These are phyloP conservation scores for Barnettozyma sp. DNA, from an alignment of 805 yeast genomes.

Conservation along the genomic window DNA sequence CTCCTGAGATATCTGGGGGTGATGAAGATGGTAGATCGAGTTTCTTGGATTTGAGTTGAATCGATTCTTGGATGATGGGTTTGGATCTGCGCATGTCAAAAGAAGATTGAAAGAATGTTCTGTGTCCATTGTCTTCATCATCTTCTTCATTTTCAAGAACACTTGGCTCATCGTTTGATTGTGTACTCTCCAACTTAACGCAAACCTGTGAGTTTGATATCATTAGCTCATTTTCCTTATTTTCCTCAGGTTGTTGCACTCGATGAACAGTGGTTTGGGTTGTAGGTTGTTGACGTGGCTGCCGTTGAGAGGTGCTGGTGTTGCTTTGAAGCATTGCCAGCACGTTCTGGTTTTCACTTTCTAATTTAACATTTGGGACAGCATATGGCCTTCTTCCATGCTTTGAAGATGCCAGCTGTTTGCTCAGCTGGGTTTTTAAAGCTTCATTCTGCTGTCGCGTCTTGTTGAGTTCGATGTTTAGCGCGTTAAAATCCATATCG, in stretches of 20 bases:
- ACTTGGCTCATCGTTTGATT: conserved; percentile 8
- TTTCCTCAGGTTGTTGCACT: neutral
- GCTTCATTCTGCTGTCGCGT: conserved; percentile 2
- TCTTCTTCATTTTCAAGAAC: conserved; percentile 4
- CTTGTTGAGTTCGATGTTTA: conserved; percentile 8
- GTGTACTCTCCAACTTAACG: conserved; percentile 4
- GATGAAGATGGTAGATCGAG: conserved; percentile 13
- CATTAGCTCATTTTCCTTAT: conserved; percentile 3
- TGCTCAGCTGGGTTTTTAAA: neutral
- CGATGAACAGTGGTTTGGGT: neutral
- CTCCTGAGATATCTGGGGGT: conserved; percentile 3
- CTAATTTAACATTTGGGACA: neutral
- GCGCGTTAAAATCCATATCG: conserved; percentile 6
- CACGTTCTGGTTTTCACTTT: conserved; percentile 1
- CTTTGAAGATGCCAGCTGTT: conserved; percentile 1
- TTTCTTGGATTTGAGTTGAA: conserved; percentile 13
- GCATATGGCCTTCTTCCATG: neutral
- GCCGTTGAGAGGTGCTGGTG: neutral
- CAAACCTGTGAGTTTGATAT: conserved; percentile 1
- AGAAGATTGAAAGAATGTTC: conserved; percentile 4
- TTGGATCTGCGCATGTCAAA: conserved; percentile 8
- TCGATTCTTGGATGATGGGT: conserved; percentile 11
- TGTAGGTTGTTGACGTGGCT: conserved; percentile 1
- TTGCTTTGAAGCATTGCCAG: conserved; percentile 5
- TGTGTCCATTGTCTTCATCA: conserved; percentile 1